phyloP scores from a whole-genome alignment of 2,329 filamentous ascomycete genomes.

The Fusarium tuaranense region DNA sequence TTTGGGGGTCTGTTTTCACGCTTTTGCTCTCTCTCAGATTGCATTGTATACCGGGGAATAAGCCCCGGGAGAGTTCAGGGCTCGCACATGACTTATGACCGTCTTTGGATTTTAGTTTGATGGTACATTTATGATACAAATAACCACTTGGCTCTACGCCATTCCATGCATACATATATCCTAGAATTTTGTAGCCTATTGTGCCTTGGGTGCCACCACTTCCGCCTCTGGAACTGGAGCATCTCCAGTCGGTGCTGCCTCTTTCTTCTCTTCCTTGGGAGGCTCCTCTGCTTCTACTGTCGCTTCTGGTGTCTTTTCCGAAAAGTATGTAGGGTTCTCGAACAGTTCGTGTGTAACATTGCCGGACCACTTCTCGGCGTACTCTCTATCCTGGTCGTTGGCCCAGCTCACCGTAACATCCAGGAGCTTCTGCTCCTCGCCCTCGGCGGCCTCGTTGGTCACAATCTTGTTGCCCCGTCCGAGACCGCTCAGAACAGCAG shows the following conservation, averaged over 20 bases:
- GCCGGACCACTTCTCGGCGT: constrained; percentile 61
- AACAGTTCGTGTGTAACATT: constrained; percentile 66
- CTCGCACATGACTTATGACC: constrained; percentile 32
- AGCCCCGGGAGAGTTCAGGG: not conserved
- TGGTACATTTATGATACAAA: constrained; percentile 47
- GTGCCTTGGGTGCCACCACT: not conserved
- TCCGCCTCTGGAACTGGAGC: not conserved
- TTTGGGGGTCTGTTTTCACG: constrained; percentile 7
- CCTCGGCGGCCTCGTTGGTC: constrained; percentile 40
- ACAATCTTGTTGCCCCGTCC: constrained; percentile 64
- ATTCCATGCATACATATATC: constrained; percentile 34
- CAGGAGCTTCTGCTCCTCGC: constrained; percentile 46
- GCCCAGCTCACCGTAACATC: constrained; percentile 64
- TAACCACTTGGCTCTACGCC: constrained; percentile 41
- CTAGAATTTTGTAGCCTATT: not conserved
- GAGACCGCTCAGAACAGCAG: constrained; percentile 64
- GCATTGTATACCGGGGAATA: constrained; percentile 19
- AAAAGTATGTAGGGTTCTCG: constrained; percentile 42
- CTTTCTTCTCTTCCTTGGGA: constrained; percentile 4
- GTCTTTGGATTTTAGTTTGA: constrained; percentile 41
- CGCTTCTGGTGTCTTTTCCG: constrained; percentile 24
- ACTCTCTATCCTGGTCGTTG: constrained; percentile 59
- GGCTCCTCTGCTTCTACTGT: constrained; percentile 10
- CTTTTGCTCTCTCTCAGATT: constrained; percentile 24
- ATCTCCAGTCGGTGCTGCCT: not conserved